Evolutionary conservation across 2,329 filamentous ascomycete species (phyloP).

Genomic region (Ceratocystis lukuohia): DNA sequence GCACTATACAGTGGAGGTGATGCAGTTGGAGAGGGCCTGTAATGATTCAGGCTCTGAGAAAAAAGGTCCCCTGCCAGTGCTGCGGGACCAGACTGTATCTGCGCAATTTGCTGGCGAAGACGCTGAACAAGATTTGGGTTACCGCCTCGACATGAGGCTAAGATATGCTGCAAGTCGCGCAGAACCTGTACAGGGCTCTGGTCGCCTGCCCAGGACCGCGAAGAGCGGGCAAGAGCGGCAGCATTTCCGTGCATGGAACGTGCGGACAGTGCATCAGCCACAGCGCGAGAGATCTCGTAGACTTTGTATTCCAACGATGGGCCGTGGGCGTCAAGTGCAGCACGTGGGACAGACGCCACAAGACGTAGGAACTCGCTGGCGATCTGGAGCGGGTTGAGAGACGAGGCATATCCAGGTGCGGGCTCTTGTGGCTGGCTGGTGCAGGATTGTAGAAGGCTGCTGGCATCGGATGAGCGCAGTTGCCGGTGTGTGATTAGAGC

Average conservation of each 20-base stretch:
- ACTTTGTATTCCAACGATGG: constrained; percentile 37
- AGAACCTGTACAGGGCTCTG: constrained; percentile 28
- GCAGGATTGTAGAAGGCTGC: neutral
- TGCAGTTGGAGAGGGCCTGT: neutral
- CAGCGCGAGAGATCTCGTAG: constrained; percentile 34
- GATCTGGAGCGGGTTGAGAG: constrained; percentile 31
- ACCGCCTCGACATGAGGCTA: constrained; percentile 32
- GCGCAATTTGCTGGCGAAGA: constrained; percentile 25
- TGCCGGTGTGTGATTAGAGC: constrained; percentile 27
- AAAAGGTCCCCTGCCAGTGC: neutral
- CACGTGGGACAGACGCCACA: constrained; percentile 32
- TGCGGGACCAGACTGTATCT: constrained; percentile 12
- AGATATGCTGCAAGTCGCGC: constrained; percentile 28
- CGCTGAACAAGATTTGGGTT: constrained; percentile 30
- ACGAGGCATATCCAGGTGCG: neutral
- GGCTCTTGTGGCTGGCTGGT: neutral
- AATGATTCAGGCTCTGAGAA: neutral
- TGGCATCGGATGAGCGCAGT: constrained; percentile 20
- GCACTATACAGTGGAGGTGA: neutral
- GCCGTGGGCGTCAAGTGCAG: constrained; percentile 37
- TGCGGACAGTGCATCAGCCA: constrained; percentile 30
- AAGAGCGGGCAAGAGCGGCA: neutral
- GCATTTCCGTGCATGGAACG: constrained; percentile 10
- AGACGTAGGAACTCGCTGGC: constrained; percentile 34
- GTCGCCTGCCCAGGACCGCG: constrained; percentile 13